Percentiles rank a stretch among this genome's conserved stretches.
phyloP scores from a whole-genome alignment of 495 filamentous ascomycete genomes.

The Tuber indicum region DNA sequence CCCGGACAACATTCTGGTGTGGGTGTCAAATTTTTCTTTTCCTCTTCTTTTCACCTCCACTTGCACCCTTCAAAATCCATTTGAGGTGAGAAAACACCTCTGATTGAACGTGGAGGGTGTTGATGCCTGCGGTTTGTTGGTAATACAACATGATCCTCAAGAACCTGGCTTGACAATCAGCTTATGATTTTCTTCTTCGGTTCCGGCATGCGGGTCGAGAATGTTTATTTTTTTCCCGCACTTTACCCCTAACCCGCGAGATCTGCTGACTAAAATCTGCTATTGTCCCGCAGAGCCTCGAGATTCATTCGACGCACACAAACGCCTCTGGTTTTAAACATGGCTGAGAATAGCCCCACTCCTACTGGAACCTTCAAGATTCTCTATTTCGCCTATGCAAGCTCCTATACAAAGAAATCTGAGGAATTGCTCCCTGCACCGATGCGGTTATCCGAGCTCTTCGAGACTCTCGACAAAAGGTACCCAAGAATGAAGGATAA shows the following conservation, averaged over 20 bases:
- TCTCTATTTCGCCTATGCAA: slow-evolving; percentile 79
- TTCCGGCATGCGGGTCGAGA: background rate
- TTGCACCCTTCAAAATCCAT: background rate
- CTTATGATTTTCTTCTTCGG: background rate
- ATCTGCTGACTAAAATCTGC: background rate
- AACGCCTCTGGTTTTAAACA: background rate
- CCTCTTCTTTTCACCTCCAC: background rate
- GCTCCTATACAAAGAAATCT: slow-evolving; percentile 63
- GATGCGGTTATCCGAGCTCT: slow-evolving; percentile 59
- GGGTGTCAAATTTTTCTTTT: background rate
- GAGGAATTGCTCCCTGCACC: slow-evolving; percentile 70
- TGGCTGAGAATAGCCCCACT: background rate
- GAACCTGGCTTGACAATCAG: background rate
- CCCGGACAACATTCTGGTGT: background rate
- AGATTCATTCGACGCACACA: background rate
- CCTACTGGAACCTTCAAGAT: slow-evolving; percentile 56
- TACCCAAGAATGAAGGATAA: slow-evolving; percentile 73
- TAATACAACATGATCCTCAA: slow-evolving; percentile 4
- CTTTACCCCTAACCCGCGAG: background rate
- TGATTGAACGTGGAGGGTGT: background rate
- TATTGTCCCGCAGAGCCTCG: background rate
- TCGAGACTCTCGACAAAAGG: slow-evolving; percentile 61
- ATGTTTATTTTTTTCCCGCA: background rate
- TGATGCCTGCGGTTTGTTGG: background rate
- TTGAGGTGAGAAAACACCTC: background rate